Evolutionary conservation across 2,329 filamentous ascomycete species (phyloP).

Genomic region (Botryotinia convoluta): DNA sequence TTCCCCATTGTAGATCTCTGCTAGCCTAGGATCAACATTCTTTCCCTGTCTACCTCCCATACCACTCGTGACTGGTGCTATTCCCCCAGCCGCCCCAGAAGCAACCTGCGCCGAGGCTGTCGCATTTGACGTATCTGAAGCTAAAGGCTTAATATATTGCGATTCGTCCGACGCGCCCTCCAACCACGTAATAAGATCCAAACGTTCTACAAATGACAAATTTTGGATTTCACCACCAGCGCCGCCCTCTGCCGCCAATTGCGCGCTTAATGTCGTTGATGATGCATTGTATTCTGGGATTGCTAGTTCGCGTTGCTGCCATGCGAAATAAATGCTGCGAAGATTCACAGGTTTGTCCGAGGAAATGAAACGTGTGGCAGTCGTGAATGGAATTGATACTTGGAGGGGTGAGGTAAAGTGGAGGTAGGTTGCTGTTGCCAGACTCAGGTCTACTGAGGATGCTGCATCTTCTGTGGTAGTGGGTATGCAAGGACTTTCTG

Average conservation of each 20-base stretch:
- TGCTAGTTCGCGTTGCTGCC: constrained; percentile 85
- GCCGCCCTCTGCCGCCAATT: constrained; percentile 55
- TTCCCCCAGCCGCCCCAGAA: constrained; percentile 44
- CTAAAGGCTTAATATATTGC: constrained; percentile 86
- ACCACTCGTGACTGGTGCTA: constrained; percentile 41
- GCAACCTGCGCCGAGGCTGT: constrained; percentile 49
- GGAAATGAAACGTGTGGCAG: constrained; percentile 84
- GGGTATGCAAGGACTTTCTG: constrained; percentile 66
- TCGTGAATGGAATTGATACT: constrained; percentile 65
- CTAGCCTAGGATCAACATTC: constrained; percentile 75
- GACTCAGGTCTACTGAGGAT: constrained; percentile 54
- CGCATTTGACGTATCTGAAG: constrained; percentile 53
- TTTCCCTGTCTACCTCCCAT: constrained; percentile 56
- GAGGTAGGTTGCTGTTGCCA: constrained; percentile 76
- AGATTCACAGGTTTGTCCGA: constrained; percentile 73
- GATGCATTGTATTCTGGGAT: constrained; percentile 90
- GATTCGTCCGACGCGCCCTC: constrained; percentile 86
- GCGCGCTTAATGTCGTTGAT: constrained; percentile 75
- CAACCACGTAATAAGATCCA: constrained; percentile 91
- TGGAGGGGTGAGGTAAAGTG: constrained; percentile 64
- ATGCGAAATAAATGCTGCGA: constrained; percentile 94
- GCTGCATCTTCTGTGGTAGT: constrained; percentile 66
- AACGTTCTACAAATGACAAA: constrained; percentile 83
- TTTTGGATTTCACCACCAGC: constrained; percentile 73
- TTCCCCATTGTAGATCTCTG: constrained; percentile 89